A percentile compares a stretch with the other conserved stretches of the same genome.
phyloP scores from a whole-genome alignment of 164 flowering plant genomes.

The Pachysandra terminalis region DNA sequence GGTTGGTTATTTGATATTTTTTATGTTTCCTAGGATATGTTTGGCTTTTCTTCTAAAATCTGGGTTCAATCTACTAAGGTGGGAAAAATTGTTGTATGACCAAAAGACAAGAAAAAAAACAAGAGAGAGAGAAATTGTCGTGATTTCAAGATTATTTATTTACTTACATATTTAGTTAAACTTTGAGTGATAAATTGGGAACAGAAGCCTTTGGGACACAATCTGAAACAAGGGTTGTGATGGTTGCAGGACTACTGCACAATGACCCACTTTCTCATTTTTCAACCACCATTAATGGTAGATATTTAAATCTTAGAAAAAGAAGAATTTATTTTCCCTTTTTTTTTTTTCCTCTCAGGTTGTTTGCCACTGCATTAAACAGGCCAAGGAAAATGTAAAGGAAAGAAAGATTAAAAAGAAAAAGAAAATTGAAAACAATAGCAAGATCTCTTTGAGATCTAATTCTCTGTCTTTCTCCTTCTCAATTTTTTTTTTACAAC shows the following conservation, averaged over 20 bases:
- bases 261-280: constrained; percentile 10
- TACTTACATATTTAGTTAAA: no score
- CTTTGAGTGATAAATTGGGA: no score
- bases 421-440: constrained; percentile 1
- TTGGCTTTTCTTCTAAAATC: no score
- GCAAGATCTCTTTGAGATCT: constrained; percentile 32
- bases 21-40: no score
- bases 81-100: no score
- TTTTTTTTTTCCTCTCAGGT: constrained; percentile 36
- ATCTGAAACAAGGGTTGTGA: background rate
- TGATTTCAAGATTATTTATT: no score
- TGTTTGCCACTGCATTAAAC: constrained; percentile 62
- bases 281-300: constrained; percentile 22
- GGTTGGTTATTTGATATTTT: no score
- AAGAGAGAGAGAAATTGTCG: no score
- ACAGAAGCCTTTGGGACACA: constrained; percentile 3
- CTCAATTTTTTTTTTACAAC: constrained; percentile 17
- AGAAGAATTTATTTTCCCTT: constrained; percentile 18
- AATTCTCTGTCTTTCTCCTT: background rate
- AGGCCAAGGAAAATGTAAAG: constrained; percentile 28
- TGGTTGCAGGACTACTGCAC: constrained; percentile 13
- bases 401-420: constrained; percentile 6
- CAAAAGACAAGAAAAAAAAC: no score
- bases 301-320: constrained; percentile 11
- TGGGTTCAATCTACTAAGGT: no score